These are phyloP conservation scores for Trichoderma aggressivum DNA, from an alignment of 2,329 filamentous ascomycete genomes.

Conservation along the genomic window DNA sequence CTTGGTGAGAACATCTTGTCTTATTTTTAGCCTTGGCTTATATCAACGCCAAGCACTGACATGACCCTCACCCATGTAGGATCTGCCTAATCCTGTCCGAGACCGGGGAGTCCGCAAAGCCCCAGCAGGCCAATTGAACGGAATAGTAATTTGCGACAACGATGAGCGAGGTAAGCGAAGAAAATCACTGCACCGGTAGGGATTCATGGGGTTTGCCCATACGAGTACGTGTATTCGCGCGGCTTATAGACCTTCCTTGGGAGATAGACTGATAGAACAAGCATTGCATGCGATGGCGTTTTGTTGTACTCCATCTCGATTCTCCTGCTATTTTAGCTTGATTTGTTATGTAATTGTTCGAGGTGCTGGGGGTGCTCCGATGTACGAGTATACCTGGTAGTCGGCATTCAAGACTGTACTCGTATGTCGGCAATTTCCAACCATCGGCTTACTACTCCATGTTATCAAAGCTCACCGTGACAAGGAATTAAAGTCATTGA, in stretches of 20 bases:
- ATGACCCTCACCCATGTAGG: not conserved
- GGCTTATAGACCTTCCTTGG: not conserved
- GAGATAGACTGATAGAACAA: not conserved
- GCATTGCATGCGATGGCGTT: not conserved
- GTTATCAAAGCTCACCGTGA: not conserved
- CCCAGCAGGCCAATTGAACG: not conserved
- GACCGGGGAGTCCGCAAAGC: not conserved
- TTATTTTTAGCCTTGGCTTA: not conserved
- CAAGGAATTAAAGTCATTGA: not conserved
- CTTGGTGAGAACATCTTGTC: slow-evolving; percentile 49
- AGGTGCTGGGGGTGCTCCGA: not conserved
- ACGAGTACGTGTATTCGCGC: not conserved
- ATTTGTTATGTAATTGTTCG: not conserved
- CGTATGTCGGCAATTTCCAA: not conserved
- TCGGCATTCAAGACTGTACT: not conserved
- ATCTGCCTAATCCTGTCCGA: not conserved
- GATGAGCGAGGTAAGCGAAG: not conserved
- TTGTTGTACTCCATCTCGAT: not conserved
- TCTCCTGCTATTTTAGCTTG: not conserved
- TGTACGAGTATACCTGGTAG: too few relatives aligned
- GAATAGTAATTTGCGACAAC: not conserved
- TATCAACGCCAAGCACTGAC: not conserved
- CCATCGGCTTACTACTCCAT: not conserved
- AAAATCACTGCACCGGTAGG: too few relatives aligned
- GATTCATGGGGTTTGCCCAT: not conserved